Evolutionary conservation across 495 filamentous ascomycete species (phyloP).

Genomic region (Polyplosphaeria fusca): DNA sequence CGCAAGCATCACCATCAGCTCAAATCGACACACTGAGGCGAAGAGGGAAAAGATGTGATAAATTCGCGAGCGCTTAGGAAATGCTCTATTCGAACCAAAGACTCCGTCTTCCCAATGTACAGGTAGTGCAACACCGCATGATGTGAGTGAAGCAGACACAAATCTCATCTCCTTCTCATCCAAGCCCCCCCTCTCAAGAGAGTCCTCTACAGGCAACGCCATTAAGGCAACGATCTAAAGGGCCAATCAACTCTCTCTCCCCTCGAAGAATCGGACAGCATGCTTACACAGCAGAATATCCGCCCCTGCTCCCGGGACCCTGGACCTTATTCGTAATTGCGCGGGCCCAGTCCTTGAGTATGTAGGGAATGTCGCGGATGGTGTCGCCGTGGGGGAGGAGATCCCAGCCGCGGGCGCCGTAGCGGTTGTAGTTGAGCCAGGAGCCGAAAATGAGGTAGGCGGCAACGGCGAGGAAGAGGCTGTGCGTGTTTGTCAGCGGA

Average conservation of each 20-base stretch:
- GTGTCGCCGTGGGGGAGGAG: constrained; percentile 89
- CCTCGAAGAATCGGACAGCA: not conserved
- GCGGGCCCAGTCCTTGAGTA: constrained; percentile 82
- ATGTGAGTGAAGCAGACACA: too few species aligned
- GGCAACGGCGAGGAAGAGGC: constrained; percentile 78
- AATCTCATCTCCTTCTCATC: too few species aligned
- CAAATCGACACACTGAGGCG: too few species aligned
- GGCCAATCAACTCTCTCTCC: not conserved
- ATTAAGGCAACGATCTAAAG: too few species aligned
- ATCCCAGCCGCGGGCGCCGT: constrained; percentile 93
- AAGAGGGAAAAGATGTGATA: too few species aligned
- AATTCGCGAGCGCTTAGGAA: not conserved
- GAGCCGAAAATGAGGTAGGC: constrained; percentile 96
- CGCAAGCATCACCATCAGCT: too few species aligned
- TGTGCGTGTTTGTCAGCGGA: constrained; percentile 36
- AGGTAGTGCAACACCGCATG: too few species aligned
- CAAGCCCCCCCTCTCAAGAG: too few species aligned
- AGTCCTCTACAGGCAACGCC: too few species aligned
- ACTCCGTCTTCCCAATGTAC: too few species aligned
- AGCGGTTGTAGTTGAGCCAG: constrained; percentile 98
- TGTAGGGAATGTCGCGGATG: constrained; percentile 86
- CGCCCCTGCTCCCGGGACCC: constrained; percentile 73
- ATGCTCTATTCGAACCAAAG: not conserved
- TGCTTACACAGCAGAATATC: constrained; percentile 88
- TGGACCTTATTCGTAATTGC: constrained; percentile 79